Conservation (phyloP, 164 flowering plant species). For the Macadamia integrifolia region DNA sequence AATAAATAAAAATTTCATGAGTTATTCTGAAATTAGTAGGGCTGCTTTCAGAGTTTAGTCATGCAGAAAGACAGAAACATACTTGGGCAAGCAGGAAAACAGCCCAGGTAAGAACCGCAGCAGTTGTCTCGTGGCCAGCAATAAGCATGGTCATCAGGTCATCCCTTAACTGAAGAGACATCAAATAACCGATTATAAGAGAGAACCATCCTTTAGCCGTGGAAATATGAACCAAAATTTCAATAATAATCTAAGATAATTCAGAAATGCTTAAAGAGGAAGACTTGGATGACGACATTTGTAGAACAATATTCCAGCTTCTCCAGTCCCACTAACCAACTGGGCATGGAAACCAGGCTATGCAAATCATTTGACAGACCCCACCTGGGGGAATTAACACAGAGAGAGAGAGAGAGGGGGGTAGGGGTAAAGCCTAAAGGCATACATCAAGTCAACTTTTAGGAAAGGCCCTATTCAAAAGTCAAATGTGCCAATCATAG, state of each 20-base stretch:
- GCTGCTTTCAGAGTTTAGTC: not conserved
- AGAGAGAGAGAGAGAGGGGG: too few relatives aligned
- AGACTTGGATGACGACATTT: not conserved
- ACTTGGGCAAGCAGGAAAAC: conserved; percentile 91
- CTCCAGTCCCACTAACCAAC: not conserved
- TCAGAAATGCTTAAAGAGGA: conserved; percentile 4
- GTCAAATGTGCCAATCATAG: too few relatives aligned
- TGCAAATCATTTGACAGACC: not conserved
- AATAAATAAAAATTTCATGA: not conserved
- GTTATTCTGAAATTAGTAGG: not conserved
- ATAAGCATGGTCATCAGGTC: conserved; percentile 98
- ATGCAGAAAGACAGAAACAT: conserved; percentile 9
- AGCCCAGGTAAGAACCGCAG: conserved; percentile 99
- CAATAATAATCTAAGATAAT: not conserved
- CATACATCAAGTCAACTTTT: too few relatives aligned
- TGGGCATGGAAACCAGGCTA: not conserved
- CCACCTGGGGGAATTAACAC: not conserved
- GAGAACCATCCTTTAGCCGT: not conserved
- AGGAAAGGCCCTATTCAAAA: too few relatives aligned
- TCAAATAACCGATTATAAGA: not conserved
- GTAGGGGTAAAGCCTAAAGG: not conserved
- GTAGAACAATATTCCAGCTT: not conserved
- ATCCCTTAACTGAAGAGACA: conserved; percentile 72
- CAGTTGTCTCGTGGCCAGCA: conserved; percentile 99
- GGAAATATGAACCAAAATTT: not conserved